These are phyloP conservation scores for Henckelia pumila DNA, from an alignment of 257 asterid genomes.

Conservation along the genomic window DNA sequence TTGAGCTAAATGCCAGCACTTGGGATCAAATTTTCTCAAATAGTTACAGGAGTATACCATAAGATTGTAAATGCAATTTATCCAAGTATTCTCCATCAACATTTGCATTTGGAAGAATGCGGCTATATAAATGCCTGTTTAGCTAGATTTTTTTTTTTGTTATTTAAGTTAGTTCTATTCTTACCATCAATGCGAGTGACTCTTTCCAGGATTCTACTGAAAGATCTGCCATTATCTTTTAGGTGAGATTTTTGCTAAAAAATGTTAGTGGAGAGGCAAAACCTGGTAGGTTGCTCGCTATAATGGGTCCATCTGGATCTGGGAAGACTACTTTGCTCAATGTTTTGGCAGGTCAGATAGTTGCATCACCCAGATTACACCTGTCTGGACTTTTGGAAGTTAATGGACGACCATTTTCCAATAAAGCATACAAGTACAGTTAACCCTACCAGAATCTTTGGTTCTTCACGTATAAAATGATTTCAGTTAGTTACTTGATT, in stretches of 20 bases:
- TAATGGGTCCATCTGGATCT: slow-evolving; percentile 99
- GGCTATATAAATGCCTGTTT: not conserved
- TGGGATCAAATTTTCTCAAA: not conserved
- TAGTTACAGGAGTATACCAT: no score
- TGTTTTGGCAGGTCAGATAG: slow-evolving; percentile 83
- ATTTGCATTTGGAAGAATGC: not conserved
- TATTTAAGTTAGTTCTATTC: not conserved
- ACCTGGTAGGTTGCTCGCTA: slow-evolving; percentile 89
- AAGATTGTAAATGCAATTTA: not conserved
- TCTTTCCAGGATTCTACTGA: slow-evolving; percentile 14
- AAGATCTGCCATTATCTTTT: slow-evolving; percentile 24
- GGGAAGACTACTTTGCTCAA: slow-evolving; percentile 97
- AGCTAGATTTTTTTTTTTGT: not conserved
- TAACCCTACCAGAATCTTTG: not conserved
- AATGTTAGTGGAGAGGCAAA: slow-evolving; percentile 84
- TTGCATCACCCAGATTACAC: slow-evolving; percentile 69
- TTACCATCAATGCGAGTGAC: not conserved
- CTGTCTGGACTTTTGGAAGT: slow-evolving; percentile 89
- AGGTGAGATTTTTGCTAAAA: slow-evolving; percentile 82
- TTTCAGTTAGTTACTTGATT: slow-evolving; percentile 18
- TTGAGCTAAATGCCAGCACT: not conserved
- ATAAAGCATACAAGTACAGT: slow-evolving; percentile 65
- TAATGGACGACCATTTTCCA: slow-evolving; percentile 66
- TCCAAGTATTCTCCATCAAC: not conserved
- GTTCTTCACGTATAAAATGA: slow-evolving; percentile 5